phyloP scores from a whole-genome alignment of 352 stramenopile species.

The Phytophthora idaei region DNA sequence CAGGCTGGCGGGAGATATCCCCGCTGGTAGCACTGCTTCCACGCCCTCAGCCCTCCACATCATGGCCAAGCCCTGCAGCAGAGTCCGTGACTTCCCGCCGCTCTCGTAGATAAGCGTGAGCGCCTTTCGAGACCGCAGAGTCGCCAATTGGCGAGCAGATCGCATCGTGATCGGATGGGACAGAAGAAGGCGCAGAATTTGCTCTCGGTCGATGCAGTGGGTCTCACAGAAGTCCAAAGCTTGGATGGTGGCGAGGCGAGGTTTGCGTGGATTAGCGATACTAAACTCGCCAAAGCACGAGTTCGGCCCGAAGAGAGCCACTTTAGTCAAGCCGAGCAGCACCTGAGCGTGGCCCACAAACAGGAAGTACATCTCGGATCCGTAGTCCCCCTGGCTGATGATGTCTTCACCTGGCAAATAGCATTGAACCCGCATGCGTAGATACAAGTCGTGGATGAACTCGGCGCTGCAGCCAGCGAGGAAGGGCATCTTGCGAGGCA shows the following conservation, averaged over 20 bases:
- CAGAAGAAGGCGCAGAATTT: constrained; percentile 55
- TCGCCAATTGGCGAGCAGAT: constrained; percentile 60
- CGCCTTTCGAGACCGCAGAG: constrained; percentile 60
- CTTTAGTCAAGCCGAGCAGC: constrained; percentile 61
- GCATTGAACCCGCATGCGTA: constrained; percentile 74
- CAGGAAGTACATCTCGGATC: constrained; percentile 85
- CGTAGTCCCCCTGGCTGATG: constrained; percentile 79
- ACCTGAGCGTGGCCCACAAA: constrained; percentile 80
- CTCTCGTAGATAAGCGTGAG: constrained; percentile 61
- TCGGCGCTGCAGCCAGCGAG: constrained; percentile 74
- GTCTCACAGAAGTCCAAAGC: constrained; percentile 84
- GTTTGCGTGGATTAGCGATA: constrained; percentile 73
- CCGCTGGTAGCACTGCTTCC: constrained; percentile 47
- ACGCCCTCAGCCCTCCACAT: constrained; percentile 68
- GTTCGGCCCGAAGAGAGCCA: constrained; percentile 70
- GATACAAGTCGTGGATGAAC: constrained; percentile 83
- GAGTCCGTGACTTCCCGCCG: constrained; percentile 56
- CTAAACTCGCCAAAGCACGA: constrained; percentile 85
- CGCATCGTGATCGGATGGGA: constrained; percentile 64
- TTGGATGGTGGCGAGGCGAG: constrained; percentile 76
- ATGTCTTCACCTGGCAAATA: constrained; percentile 82
- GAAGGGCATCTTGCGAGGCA: constrained; percentile 71
- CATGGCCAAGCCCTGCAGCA: constrained; percentile 67
- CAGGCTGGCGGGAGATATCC: constrained; percentile 35
- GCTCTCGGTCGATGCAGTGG: constrained; percentile 58